Base-by-base conservation (phyloP, 495 filamentous ascomycete genomes). In the Apodospora peruviana region DNA sequence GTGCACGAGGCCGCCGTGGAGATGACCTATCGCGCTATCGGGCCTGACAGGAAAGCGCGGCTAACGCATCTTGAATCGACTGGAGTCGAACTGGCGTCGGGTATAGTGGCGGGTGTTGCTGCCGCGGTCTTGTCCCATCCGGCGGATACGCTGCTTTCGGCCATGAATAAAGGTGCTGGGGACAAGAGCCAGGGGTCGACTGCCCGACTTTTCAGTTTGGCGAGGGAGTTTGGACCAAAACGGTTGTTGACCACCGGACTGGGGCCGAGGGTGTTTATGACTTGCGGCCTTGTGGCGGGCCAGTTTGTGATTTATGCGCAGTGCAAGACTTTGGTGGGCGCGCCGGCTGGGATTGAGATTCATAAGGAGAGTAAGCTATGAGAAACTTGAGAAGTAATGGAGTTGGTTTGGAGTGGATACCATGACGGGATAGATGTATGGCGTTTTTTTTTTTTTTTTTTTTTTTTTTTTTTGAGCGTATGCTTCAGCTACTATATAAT, bases 71-170 rank as follows among this genome's bases (percentile, higher is more conserved):
- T 66, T 41, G 59, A 66, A 27, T 58, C 87, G 66, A 94, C 88
- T 42, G 76, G 71, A 60, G 78, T 90, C 64, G 91, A 94, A 74
- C 76, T 94, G 43, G 82, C 85, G 36, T 84, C 86, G 43, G 88
- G 88, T 77, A 73, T 94, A 55, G 77, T 90, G 53, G 88, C 88
- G 57, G 88, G 88, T 78, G 89, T 91, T 63, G 88, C 88, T 35
- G 88, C 88, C 40, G 88, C 88, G 54, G 69, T 91, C 48, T 79
- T 94, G 56, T 91, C 86, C 40, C 88, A 94, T 69, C 88, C 88
- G 46, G 88, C 88, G 46, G 88, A 94, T 64, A 94, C 88, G 54
- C 87, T 94, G 82, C 78, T 91, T 48, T 85, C 79, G 65, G 91
- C 91, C 75, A 94, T 91, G 75, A 94, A 94, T 77, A 94, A 91